A percentile compares a stretch with the other conserved stretches of the same genome.
These are phyloP conservation scores for Dipodascus albidus DNA, from an alignment of 805 yeast genomes.

Conservation along the genomic window DNA sequence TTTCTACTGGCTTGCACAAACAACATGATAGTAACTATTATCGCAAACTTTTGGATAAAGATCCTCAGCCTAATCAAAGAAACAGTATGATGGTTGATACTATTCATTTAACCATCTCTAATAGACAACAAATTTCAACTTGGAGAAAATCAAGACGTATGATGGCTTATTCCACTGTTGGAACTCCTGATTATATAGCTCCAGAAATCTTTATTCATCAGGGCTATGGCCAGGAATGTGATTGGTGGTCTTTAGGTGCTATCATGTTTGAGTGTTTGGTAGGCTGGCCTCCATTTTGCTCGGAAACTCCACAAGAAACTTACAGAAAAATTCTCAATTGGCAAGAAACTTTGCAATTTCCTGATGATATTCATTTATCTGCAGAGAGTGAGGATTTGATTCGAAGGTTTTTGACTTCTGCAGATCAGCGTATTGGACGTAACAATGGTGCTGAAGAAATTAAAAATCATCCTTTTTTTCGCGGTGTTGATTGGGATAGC, in stretches of 20 bases:
- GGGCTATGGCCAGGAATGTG: conserved; percentile 95
- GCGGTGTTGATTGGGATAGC: conserved; percentile 93
- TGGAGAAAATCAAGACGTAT: conserved; percentile 87
- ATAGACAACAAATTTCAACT: conserved; percentile 88
- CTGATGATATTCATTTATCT: conserved; percentile 82
- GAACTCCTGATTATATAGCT: conserved; percentile 93
- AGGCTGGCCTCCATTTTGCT: conserved; percentile 97
- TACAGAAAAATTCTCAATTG: conserved; percentile 84
- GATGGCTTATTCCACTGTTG: conserved; percentile 95
- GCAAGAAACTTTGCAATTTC: conserved; percentile 79
- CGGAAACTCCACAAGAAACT: conserved; percentile 90
- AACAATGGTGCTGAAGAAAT: conserved; percentile 88
- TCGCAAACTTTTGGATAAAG: conserved; percentile 66
- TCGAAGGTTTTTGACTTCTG: conserved; percentile 58
- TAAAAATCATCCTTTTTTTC: conserved; percentile 81
- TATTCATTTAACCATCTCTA: conserved; percentile 88
- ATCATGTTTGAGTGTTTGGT: conserved; percentile 93
- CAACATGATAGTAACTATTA: conserved; percentile 87
- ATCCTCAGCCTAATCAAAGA: conserved; percentile 34
- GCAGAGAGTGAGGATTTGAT: conserved; percentile 85
- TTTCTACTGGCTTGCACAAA: conserved; percentile 86
- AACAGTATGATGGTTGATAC: conserved; percentile 88
- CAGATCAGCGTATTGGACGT: conserved; percentile 75
- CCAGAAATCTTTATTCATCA: conserved; percentile 89
- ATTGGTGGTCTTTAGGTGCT: conserved; percentile 97